A percentile compares a stretch with the other conserved stretches of the same genome.
Conservation (phyloP, 106 monocot genomes). For the Dioscorea zingiberensis region DNA sequence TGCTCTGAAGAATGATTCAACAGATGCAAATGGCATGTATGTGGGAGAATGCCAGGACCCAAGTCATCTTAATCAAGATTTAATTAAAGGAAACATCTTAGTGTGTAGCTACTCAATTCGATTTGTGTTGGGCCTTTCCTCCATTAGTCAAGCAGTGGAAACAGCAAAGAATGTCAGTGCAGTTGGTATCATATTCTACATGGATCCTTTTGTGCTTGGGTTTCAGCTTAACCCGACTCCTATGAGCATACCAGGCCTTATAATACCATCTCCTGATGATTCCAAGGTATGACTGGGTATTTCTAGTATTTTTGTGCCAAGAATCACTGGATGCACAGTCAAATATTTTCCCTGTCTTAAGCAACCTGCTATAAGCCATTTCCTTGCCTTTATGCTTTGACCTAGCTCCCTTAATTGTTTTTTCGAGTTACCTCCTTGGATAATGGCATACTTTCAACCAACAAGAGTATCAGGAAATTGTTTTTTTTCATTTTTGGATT, state of each 20-base stretch:
- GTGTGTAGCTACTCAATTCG: constrained; percentile 87
- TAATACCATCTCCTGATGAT: constrained; percentile 86
- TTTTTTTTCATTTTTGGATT: no score
- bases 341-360: neutral
- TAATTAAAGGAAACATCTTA: constrained; percentile 64
- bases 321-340: neutral
- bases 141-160: constrained; percentile 72
- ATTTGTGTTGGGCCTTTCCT: constrained; percentile 86
- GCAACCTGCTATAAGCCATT: no score
- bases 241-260: constrained; percentile 78
- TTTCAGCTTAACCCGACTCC: constrained; percentile 95
- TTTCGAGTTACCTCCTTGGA: no score
- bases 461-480: no score
- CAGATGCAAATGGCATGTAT: constrained; percentile 45
- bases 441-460: no score
- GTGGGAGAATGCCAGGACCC: constrained; percentile 93
- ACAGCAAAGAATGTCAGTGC: constrained; percentile 94
- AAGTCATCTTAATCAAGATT: constrained; percentile 47
- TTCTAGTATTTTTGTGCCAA: neutral
- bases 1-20: constrained; percentile 53
- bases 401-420: no score
- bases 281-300: constrained; percentile 53
- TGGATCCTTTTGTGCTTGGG: constrained; percentile 87
- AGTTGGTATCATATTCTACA: constrained; percentile 74
- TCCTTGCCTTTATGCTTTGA: no score